Base-by-base conservation (phyloP, 805 yeast species). In the Diddensiella santjacobensis region DNA sequence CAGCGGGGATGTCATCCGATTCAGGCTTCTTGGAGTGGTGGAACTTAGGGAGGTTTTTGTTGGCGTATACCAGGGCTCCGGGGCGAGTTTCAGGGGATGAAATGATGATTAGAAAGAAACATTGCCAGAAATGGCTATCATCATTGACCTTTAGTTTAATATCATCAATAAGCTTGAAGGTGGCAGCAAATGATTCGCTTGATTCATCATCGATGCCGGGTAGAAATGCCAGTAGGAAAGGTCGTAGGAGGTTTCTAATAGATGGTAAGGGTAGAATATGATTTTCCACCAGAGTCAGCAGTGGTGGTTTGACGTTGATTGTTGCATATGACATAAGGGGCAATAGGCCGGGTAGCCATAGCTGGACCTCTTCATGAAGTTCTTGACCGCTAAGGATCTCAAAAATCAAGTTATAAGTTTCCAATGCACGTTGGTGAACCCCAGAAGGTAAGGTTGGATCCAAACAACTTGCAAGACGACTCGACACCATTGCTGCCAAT, bases 201-300 rank as follows among this genome's bases (percentile, higher is more conserved):
- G 90, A 79, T 55, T 90, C 96, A 58, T 93, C 98, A 58, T 93
- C 99, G 44, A 93, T 76, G 0, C 96, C 96, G 0, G 96, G 89
- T 2, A 91, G 66, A 29, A 90, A 71, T 52, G 91, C 78, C 43
- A 89, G 71, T 3, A 91, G 65, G 4, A 91, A 59, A 0, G 97
- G 89, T 49, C 79, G 81, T 29, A 85, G 69, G 15, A 87, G 64
- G 20, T 75, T 67, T 47, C 80, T 72, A 48, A 90, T 65, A 2
- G 80, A 60, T 2, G 83, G 77, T 2, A 86, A 58, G 2, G 65
- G 60, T 4, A 86, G 68, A 4, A 89, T 61, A 56, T 77, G 76
- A 2, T 71, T 70, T 26, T 74, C 75, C 54, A 83, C 80, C 1
- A 91, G 66, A 20, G 77, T 77, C 15, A 91, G 72, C 42, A 90